Evolutionary conservation across 345 rosid species (phyloP), one percentile per base, ranked within the genome.

Genomic region (Euphorbia lathyris): DNA sequence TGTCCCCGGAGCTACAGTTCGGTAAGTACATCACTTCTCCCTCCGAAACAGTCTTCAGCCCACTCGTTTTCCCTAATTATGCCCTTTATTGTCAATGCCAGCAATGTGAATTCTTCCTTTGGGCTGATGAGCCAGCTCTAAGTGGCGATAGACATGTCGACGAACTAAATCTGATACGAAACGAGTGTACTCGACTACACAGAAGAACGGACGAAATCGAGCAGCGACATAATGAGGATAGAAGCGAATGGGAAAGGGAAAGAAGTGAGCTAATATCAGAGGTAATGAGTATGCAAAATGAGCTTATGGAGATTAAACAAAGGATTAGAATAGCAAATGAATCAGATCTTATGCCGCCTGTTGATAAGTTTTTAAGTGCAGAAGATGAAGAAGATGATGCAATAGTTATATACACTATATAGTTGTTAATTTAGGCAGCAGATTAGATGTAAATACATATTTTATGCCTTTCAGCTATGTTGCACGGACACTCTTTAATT

Each of bases 321-420:
- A 72, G 25, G 32, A 65, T 72, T 42, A 45, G 27, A 29, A 2
- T 16, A 8, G 76, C 11, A 4, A 66, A 58, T 6, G 76, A 72
- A 57, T 72, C 70, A 6, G 70, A 72, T 30, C 70, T 72, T 9
- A 72, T 72, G 76, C 76, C 76, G 6, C 76, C 76, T 7, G 2
- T 72, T 30, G 70, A 65, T 72, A 58, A 20, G 17, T 55, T 56
- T 9, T 45, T 11, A 20, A 58, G 1, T 9, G 25, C 32, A 34
- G 58, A 50, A 30, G 70, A 67, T 65, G 76, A 72, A 7, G 42
- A 8, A 53, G 76, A 72, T 45, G 58, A 57, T 65, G 70, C 38
- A 2, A 20, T 65, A 13, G 65, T 26, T 47, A 65, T 56, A 40
- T 47, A 72, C 23, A 27, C 57, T 65, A 56, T 57, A 45, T 43